Evolutionary conservation across 805 yeast species (phyloP).

Genomic region (Nakazawaea siamensis): DNA sequence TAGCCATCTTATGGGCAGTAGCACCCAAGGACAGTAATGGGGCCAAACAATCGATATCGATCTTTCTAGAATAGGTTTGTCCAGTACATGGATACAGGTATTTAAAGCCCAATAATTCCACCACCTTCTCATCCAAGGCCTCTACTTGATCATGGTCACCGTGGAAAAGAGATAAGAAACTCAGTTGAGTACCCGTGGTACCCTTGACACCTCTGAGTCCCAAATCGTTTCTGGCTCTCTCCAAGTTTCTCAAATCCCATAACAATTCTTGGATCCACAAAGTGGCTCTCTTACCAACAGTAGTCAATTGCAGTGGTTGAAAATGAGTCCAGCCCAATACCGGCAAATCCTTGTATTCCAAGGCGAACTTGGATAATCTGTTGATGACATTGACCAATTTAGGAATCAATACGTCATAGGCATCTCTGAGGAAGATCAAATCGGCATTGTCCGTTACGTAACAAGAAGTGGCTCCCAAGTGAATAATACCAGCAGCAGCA

Average conservation of each 20-base stretch:
- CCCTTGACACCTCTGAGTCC: conserved; percentile 98
- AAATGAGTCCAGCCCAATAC: conserved; percentile 99
- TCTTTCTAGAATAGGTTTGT: conserved; percentile 97
- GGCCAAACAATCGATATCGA: conserved; percentile 87
- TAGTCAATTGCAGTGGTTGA: conserved; percentile 98
- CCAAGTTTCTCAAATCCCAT: conserved; percentile 96
- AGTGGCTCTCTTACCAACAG: conserved; percentile 97
- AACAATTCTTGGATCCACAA: conserved; percentile 95
- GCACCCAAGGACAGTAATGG: conserved; percentile 95
- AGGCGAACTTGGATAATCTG: conserved; percentile 80
- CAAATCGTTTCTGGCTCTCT: conserved; percentile 91
- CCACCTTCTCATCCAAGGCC: conserved; percentile 83
- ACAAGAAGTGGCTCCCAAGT: conserved; percentile 97
- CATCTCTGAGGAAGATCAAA: conserved; percentile 91
- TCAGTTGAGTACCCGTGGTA: conserved; percentile 98
- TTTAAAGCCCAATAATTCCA: conserved; percentile 87
- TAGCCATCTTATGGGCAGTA: conserved; percentile 94
- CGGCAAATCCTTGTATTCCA: conserved; percentile 89
- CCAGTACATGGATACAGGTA: conserved; percentile 97
- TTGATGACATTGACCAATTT: conserved; percentile 94
- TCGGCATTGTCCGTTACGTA: conserved; percentile 98
- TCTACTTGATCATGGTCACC: conserved; percentile 97
- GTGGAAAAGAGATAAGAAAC: conserved; percentile 89
- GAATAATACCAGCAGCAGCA: conserved; percentile 95
- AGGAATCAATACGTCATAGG: conserved; percentile 87